Base-by-base conservation (phyloP, 768 basidiomycete genomes). In the Mycena venus region DNA sequence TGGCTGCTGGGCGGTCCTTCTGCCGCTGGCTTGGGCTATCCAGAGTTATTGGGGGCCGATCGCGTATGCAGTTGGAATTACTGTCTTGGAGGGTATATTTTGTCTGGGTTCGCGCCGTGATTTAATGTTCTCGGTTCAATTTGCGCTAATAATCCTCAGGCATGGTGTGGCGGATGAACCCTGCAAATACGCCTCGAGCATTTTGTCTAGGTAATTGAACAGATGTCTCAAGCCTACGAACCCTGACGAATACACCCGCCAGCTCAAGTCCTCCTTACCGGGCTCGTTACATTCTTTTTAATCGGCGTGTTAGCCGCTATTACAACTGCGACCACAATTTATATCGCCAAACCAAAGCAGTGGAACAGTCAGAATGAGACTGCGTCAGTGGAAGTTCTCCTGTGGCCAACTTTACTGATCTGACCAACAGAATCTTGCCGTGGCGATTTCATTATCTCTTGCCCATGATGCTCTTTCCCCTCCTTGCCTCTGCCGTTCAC, bases 1-100 rank as follows among this genome's bases (percentile, higher is more conserved):
- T 47, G 75, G 75, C 75, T 76, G 75, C 75, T 76, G 75, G 75
- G 75, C 72, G 59, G 75, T 73, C 75, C 75, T 76, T 63, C 64
- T 76, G 67, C 71, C 72, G 27, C 58, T 76, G 58, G 75, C 68
- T 40, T 62, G 68, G 68, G 68, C 58, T 27, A 56, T 70, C 3
- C 55, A 70, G 51, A 69, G 75, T 36, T 70, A 70, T 42, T 76
- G 75, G 75, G 75, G 56, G 2, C 75, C 75, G 32, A 59, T 76
- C 38, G 68, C 60, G 56, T 76, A 73, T 40, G 75, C 75, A 11
- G 63, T 62, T 4, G 75, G 68, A 17, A 68, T 73, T 36, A 73
- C 75, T 7, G 55, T 29, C 8, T 49, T 76, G 25, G 63, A 76
- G 42, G 72, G 62, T 17, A 55, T 76, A 38, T 76, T 76, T 53